Percentiles rank a stretch among this genome's conserved stretches.
Conservation (phyloP, 192 early-diverging fungal species). For the Entophlyctis luteolus region DNA sequence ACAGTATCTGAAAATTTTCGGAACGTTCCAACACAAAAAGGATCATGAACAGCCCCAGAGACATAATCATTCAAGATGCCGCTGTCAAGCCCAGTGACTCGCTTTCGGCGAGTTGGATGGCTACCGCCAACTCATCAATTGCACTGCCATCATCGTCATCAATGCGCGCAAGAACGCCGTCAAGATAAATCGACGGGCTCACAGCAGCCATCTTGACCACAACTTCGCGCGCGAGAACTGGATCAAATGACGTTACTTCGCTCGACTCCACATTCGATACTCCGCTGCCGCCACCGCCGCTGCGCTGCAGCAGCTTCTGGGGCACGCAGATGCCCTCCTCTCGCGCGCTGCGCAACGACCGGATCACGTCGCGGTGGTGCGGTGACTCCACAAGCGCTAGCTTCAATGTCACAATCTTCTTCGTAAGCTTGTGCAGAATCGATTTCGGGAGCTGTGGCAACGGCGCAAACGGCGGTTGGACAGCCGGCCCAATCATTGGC, state of each 20-base stretch:
- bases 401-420: conserved; percentile 47
- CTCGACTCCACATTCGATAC: background rate
- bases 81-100: conserved; percentile 37
- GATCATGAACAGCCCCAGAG: background rate
- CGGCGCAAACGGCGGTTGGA: conserved; percentile 28
- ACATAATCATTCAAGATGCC: background rate
- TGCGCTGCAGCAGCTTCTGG: background rate
- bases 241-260: conserved; percentile 19
- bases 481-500: conserved; percentile 39
- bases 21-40: background rate
- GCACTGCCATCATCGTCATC: conserved; percentile 41
- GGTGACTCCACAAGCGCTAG: conserved; percentile 42
- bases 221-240: conserved; percentile 32
- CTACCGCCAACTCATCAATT: conserved; percentile 42
- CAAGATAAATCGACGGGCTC: conserved; percentile 47
- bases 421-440: conserved; percentile 43
- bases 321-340: background rate
- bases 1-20: background rate
- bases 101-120: conserved; percentile 39
- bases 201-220: conserved; percentile 44
- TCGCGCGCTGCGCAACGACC: conserved; percentile 30
- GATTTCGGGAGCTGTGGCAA: conserved; percentile 33
- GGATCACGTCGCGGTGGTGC: conserved; percentile 38
- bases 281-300: no score
- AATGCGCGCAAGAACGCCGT: conserved; percentile 42